Percentiles rank a stretch among this genome's conserved stretches.
Conservation (phyloP, 306 rosid species). For the Vigna trinervia region DNA sequence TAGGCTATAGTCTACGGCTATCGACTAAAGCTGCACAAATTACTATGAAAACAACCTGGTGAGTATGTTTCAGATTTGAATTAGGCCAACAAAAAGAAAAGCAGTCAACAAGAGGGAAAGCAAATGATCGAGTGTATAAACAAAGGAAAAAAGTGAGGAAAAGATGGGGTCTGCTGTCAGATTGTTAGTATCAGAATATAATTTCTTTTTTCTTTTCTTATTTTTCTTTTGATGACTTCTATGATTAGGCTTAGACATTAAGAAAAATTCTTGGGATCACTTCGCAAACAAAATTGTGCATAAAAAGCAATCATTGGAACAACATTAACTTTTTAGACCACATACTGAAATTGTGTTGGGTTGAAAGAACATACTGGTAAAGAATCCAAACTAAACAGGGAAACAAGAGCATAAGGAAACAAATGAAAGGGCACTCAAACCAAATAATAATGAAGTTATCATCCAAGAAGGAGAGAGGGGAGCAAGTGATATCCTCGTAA, state of each 20-base stretch:
- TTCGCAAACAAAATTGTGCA: conserved; percentile 66
- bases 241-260: conserved; percentile 70
- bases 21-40: conserved; percentile 50
- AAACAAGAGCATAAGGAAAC: conserved; percentile 43
- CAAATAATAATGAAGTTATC: conserved; percentile 49
- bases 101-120: conserved; percentile 86
- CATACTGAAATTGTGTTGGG: conserved; percentile 53
- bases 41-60: conserved; percentile 45
- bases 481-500: conserved; percentile 8
- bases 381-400: conserved; percentile 59
- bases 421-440: conserved; percentile 38
- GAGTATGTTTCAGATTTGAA: conserved; percentile 50
- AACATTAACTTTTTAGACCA: conserved; percentile 68
- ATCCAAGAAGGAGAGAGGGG: conserved; percentile 6
- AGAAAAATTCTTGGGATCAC: conserved; percentile 74
- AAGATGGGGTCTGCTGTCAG: conserved; percentile 64
- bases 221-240: conserved; percentile 86
- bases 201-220: conserved; percentile 47
- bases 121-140: conserved; percentile 50
- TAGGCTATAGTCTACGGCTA: conserved; percentile 47
- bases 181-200: conserved; percentile 55
- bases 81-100: conserved; percentile 54
- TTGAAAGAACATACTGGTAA: conserved; percentile 43
- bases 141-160: conserved; percentile 54
- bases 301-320: conserved; percentile 86